These are phyloP conservation scores for Chrysoporthe puriensis DNA, from an alignment of 2,329 filamentous ascomycete species.

Conservation along the genomic window DNA sequence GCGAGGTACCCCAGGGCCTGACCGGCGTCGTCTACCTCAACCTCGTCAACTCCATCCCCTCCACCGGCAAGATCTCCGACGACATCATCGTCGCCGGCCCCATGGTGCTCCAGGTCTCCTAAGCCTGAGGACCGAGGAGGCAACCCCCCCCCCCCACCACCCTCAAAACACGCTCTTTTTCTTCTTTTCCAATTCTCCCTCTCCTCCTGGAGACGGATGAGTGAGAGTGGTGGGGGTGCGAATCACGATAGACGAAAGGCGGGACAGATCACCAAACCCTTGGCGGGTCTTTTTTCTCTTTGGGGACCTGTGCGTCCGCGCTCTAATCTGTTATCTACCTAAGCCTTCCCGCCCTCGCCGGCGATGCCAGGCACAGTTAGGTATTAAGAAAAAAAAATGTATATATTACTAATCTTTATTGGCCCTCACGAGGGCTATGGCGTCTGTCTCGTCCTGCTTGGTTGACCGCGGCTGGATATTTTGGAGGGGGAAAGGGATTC, in stretches of 20 bases:
- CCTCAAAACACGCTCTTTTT: background rate
- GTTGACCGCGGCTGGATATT: slow-evolving; percentile 4
- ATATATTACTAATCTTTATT: slow-evolving; percentile 36
- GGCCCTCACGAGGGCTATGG: slow-evolving; percentile 30
- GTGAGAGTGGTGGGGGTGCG: slow-evolving; percentile 11
- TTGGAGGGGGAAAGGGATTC: background rate
- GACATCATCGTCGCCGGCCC: slow-evolving; percentile 69
- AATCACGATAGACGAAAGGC: slow-evolving; percentile 20
- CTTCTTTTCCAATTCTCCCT: slow-evolving; percentile 5
- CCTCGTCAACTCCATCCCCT: slow-evolving; percentile 59
- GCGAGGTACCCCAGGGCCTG: slow-evolving; percentile 64
- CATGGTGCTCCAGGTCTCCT: slow-evolving; percentile 59
- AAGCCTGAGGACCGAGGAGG: slow-evolving; percentile 30
- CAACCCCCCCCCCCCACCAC: too few species aligned
- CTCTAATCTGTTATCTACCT: slow-evolving; percentile 21
- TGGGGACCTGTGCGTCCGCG: slow-evolving; percentile 11
- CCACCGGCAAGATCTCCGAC: slow-evolving; percentile 58
- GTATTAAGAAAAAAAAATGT: slow-evolving; percentile 32
- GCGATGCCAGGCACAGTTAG: slow-evolving; percentile 11
- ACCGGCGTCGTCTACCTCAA: slow-evolving; percentile 70
- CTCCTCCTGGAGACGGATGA: slow-evolving; percentile 19
- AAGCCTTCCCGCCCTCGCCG: slow-evolving; percentile 29
- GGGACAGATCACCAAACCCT: slow-evolving; percentile 13
- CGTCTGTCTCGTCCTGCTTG: slow-evolving; percentile 17
- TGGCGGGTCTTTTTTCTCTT: slow-evolving; percentile 17